Percentiles rank a stretch among this genome's conserved stretches.
Conservation (phyloP, 2,329 filamentous ascomycete species). For the Aspergillus caelatus region DNA sequence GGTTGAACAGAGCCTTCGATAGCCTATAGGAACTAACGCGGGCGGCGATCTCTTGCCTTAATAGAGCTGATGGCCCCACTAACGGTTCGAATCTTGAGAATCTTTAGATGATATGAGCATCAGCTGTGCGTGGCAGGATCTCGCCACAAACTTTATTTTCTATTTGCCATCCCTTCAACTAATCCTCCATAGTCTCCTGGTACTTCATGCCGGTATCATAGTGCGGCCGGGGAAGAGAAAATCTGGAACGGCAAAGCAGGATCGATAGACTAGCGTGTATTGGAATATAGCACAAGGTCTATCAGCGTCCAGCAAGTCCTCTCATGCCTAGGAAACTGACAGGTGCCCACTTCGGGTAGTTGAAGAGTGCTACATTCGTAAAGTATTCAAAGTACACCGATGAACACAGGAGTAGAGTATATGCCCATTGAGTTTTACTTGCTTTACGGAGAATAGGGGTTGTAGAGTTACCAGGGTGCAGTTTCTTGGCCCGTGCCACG, state of each 20-base stretch:
- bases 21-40: background rate
- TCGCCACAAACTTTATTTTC: background rate
- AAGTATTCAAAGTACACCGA: background rate
- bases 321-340: background rate
- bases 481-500: background rate
- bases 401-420: background rate
- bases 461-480: background rate
- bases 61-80: background rate
- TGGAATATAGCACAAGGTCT: background rate
- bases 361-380: background rate
- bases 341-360: background rate
- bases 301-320: background rate
- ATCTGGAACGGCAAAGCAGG: background rate
- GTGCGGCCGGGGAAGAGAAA: background rate
- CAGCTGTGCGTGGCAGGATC: background rate
- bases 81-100: background rate
- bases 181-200: background rate
- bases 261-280: background rate
- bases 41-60: background rate
- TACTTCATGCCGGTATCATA: background rate
- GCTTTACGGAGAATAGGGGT: background rate
- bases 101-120: background rate
- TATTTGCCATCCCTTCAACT: background rate
- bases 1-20: background rate
- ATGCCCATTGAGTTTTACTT: background rate